A percentile compares a stretch with the other conserved stretches of the same genome.
phyloP scores from a whole-genome alignment of 768 basidiomycete genomes.

The Suillus cothurnatus region DNA sequence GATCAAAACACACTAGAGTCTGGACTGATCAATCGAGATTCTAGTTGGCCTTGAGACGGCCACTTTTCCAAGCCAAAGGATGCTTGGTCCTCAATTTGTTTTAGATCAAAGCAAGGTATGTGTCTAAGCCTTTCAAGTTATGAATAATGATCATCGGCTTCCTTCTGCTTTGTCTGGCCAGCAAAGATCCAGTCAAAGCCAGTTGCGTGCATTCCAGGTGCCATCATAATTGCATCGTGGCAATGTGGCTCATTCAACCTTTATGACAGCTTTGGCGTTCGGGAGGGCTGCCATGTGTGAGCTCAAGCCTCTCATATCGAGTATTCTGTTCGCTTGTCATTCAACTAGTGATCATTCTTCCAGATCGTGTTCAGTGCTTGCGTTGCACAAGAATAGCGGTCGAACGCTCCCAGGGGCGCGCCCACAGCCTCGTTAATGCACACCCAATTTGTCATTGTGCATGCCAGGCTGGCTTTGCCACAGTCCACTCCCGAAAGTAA shows the following conservation, averaged over 20 bases:
- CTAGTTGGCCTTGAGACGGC: not conserved
- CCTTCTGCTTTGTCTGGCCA: not conserved
- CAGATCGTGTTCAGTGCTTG: not conserved
- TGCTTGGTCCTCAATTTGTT: not conserved
- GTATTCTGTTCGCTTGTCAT: not conserved
- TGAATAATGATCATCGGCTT: not conserved
- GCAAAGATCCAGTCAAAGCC: not conserved
- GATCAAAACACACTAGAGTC: not conserved
- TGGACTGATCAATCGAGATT: not conserved
- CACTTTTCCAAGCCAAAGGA: not conserved
- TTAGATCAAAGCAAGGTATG: not conserved
- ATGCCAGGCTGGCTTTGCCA: not conserved
- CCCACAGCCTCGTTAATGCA: not conserved
- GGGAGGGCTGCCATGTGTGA: not conserved
- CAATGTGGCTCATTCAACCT: not conserved
- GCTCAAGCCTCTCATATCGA: not conserved
- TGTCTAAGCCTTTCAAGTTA: not conserved
- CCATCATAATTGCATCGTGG: not conserved
- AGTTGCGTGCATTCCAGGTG: not conserved
- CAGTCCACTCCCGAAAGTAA: not conserved
- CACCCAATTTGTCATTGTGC: not conserved
- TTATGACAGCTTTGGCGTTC: not conserved
- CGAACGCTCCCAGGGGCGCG: not conserved
- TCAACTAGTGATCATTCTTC: not conserved
- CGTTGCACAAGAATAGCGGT: not conserved